Evolutionary conservation across 257 asterid species (phyloP).

Genomic region (Lycium barbarum): DNA sequence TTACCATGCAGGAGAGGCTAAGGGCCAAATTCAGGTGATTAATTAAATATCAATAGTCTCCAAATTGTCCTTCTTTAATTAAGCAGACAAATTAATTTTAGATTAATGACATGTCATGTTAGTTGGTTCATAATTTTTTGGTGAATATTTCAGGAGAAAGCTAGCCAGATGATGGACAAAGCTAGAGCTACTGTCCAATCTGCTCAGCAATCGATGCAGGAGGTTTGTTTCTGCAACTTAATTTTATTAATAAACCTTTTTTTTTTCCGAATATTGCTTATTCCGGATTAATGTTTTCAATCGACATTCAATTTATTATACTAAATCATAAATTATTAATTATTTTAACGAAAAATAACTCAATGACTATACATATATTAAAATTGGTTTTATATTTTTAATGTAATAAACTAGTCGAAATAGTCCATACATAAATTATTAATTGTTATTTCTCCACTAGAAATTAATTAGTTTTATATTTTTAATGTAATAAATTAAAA

Average conservation of each 20-base stretch:
- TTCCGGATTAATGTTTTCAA: too few relatives aligned
- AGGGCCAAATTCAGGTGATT: slow-evolving; percentile 37
- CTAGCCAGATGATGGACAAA: slow-evolving; percentile 48
- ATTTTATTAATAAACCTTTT: background rate
- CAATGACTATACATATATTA: too few relatives aligned
- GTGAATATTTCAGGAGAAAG: slow-evolving; percentile 44
- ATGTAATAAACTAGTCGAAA: too few relatives aligned
- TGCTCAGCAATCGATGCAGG: slow-evolving; percentile 48
- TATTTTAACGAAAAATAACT: too few relatives aligned
- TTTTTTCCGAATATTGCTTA: background rate
- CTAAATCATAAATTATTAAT: too few relatives aligned
- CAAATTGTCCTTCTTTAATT: background rate
- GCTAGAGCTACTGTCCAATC: slow-evolving; percentile 47
- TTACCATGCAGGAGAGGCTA: slow-evolving; percentile 38
- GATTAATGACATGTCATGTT: slow-evolving; percentile 8
- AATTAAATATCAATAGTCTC: background rate
- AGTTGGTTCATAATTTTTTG: background rate
- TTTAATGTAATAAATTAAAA: too few relatives aligned
- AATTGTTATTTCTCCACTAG: background rate
- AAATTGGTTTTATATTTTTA: too few relatives aligned
- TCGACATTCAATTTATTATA: too few relatives aligned
- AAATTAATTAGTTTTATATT: too few relatives aligned
- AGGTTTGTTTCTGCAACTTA: slow-evolving; percentile 32
- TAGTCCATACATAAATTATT: too few relatives aligned
- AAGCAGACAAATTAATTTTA: background rate